Percentiles rank a stretch among this genome's conserved stretches.
Evolutionary conservation across 139 green algal species (phyloP).

Genomic region (Micractinium sp.): DNA sequence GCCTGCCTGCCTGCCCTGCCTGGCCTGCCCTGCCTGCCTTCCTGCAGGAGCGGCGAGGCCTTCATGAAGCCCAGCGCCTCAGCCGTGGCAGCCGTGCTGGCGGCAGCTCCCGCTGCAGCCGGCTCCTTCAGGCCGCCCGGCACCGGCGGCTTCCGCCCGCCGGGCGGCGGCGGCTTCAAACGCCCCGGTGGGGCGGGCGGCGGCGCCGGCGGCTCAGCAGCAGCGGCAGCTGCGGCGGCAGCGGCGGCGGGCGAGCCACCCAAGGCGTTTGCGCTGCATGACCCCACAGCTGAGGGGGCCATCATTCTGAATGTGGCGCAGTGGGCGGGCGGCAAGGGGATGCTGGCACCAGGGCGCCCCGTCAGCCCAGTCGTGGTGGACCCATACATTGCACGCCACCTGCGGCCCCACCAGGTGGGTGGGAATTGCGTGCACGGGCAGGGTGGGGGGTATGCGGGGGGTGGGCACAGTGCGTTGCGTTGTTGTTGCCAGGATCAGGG

Average conservation of each 20-base stretch:
- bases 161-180: neutral
- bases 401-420: slow-evolving; percentile 45
- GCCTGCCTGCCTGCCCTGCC: neutral
- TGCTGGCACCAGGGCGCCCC: slow-evolving; percentile 27
- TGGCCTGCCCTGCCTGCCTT: neutral
- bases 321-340: slow-evolving; percentile 51
- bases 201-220: neutral
- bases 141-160: neutral
- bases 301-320: slow-evolving; percentile 73
- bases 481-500: too few species aligned
- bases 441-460: neutral
- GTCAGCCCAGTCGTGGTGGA: slow-evolving; percentile 71
- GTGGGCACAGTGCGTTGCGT: neutral
- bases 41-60: slow-evolving; percentile 7
- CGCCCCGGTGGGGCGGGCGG: neutral
- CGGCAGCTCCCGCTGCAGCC: neutral
- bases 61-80: slow-evolving; percentile 32
- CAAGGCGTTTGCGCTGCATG: slow-evolving; percentile 53
- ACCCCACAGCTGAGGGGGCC: slow-evolving; percentile 54
- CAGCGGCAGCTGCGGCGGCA: neutral
- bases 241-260: neutral
- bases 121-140: neutral
- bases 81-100: slow-evolving; percentile 4
- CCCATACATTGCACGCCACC: slow-evolving; percentile 62
- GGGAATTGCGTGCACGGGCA: neutral